Base-by-base conservation (phyloP, 805 yeast genomes). In the Torulaspora indica region DNA sequence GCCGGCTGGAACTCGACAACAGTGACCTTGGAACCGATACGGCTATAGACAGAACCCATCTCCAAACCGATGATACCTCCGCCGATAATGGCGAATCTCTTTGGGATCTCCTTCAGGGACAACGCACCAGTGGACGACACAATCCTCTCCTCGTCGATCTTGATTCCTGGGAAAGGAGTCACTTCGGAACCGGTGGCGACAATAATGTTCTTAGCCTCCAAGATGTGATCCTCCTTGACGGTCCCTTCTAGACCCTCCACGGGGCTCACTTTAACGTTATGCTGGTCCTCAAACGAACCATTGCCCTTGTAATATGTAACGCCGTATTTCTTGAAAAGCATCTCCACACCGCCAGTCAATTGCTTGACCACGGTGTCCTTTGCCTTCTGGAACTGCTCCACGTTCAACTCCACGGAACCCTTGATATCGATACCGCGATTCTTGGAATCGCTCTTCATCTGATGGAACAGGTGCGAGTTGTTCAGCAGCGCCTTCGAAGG, bases 41-140 rank as follows among this genome's bases (percentile, higher is more conserved):
- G 81, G 47, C 90, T 73, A 83, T 95, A 93, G 38, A 93, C 99
- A 20, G 98, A 90, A 52, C 96, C 98, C 96, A 93, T 93, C 75
- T 93, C 99, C 57, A 93, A 79, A 64, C 99, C 99, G 67, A 93
- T 93, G 73, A 93, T 91, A 77, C 99, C 98, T 72, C 96, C 99
- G 67, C 99, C 99, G 61, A 93, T 91, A 71, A 93, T 81, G 56
- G 91, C 84, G 64, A 93, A 62, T 67, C 76, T 81, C 77, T 93
- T 89, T 64, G 99, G 99, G 47, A 93, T 76, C 74, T 90, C 96
- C 67, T 79, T 77, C 59, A 93, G 76, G 18, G 84, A 69, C 46
- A 93, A 72, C 47, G 87, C 85, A 60, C 99, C 99, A 37, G 99
- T 93, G 25, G 97, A 89, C 29, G 95, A 77, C 43, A 93, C 97